These are phyloP conservation scores for Apophysomyces variabilis DNA, from an alignment of 371 early-diverging fungal species.

Conservation along the genomic window DNA sequence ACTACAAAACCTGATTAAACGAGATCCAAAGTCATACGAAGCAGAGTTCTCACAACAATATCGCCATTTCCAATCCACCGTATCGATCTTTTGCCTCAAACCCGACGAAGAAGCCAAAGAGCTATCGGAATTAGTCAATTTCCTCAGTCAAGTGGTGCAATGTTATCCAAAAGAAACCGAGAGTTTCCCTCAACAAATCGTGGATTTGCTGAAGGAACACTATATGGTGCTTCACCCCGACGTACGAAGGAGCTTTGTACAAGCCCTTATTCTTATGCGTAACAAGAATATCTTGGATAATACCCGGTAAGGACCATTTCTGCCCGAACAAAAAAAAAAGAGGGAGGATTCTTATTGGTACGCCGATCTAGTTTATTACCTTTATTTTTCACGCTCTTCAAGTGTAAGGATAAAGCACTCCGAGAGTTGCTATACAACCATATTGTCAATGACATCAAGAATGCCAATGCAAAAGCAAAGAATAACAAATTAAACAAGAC, in stretches of 20 bases:
- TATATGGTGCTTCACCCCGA: conserved; percentile 81
- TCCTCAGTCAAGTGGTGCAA: conserved; percentile 82
- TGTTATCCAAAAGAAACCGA: conserved; percentile 85
- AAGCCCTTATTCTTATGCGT: conserved; percentile 88
- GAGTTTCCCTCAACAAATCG: conserved; percentile 81
- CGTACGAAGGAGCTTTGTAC: conserved; percentile 86
- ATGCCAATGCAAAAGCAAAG: conserved; percentile 87
- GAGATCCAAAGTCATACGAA: conserved; percentile 90
- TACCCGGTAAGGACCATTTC: conserved; percentile 39
- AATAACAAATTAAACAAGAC: conserved; percentile 96
- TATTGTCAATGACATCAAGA: conserved; percentile 94
- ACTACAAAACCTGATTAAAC: conserved; percentile 95
- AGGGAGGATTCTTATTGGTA: conserved; percentile 8
- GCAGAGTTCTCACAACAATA: conserved; percentile 95
- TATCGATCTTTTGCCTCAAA: conserved; percentile 87
- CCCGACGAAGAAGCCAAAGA: conserved; percentile 85
- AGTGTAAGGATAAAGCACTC: conserved; percentile 89
- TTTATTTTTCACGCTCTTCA: conserved; percentile 93
- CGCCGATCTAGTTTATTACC: conserved; percentile 66
- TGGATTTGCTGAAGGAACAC: conserved; percentile 80
- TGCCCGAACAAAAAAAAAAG: not conserved
- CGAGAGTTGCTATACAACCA: conserved; percentile 86
- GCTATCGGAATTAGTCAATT: conserved; percentile 85
- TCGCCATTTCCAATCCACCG: conserved; percentile 86
- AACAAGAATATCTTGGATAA: conserved; percentile 80